These are phyloP conservation scores for Lumnitzera littorea DNA, from an alignment of 345 rosid genomes.

Conservation along the genomic window DNA sequence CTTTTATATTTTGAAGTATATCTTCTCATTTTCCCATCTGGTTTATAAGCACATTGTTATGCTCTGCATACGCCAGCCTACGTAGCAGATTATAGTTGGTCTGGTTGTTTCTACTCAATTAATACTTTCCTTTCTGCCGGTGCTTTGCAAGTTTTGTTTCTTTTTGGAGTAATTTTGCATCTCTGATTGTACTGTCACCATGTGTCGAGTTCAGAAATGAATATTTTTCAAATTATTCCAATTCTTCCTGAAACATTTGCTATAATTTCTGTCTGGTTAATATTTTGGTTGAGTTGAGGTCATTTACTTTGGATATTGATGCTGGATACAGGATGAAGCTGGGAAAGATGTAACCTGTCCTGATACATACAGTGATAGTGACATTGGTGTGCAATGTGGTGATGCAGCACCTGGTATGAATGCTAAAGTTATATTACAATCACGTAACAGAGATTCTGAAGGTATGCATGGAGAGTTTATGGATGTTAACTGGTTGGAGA, in stretches of 20 bases:
- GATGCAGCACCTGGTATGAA: conserved; percentile 1
- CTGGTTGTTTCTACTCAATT: neutral
- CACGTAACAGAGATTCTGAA: conserved; percentile 2
- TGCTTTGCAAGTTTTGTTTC: conserved; percentile 1
- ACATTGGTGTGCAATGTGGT: neutral
- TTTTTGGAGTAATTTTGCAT: neutral
- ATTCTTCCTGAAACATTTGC: no score
- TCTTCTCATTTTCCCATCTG: no score
- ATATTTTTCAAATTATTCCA: no score
- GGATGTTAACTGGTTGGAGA: conserved; percentile 10
- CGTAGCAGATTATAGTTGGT: no score
- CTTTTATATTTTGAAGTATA: no score
- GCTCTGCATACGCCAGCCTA: no score
- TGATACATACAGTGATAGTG: conserved; percentile 1
- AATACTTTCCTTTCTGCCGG: neutral
- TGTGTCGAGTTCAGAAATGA: no score
- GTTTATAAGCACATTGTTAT: no score
- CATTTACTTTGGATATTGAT: neutral
- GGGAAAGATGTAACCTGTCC: neutral
- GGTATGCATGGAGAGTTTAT: neutral
- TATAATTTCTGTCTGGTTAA: no score
- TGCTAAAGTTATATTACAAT: neutral
- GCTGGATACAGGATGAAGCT: conserved; percentile 17
- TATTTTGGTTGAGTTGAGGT: neutral
- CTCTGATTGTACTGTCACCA: no score